Evolutionary conservation across 129 eudicot genomes (phyloP), one percentile per base, ranked within the genome.

Genomic region (Dittrichia graveolens): DNA sequence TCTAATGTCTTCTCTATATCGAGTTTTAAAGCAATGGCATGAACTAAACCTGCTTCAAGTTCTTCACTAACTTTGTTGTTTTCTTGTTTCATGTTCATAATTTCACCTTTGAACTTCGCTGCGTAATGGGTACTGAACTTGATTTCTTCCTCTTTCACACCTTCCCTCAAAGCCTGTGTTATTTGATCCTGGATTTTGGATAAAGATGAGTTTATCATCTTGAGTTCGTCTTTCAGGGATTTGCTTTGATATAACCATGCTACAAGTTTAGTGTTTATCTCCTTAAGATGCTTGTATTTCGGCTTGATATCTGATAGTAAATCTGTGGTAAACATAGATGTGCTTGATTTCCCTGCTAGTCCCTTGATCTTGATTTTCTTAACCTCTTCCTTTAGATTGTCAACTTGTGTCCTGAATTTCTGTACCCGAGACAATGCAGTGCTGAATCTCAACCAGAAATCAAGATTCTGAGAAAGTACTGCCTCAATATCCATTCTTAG

Each of bases 31-130:
- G 57, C 45, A 18, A 72, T 78, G 44, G 77, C 83, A 55, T 86
- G 86, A 75, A 86, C 85, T 15, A 88, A 69, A 39, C 94, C 90
- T 13, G 96, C 89, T 77, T 84, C 75, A 59, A 95, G 80, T 69
- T 90, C 97, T 34, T 90, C 88, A 5, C 67, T 89, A 18, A 95
- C 94, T 79, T 88, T 85, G 70, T 88, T 83, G 82, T 95, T 86
- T 70, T 95, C 97, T 81, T 90, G 99, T 73, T 90, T 87, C 91
- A 90, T 90, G 81, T 91, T 91, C 65, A 79, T 47, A 57, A 90
- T 73, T 70, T 95, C 97, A 18, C 97, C 94, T 75, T 86, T 95
- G 75, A 95, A 84, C 70, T 86, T 88, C 67, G 97, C 97, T 62
- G 99, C 99, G 43, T 86, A 83, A 69, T 83, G 89, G 48, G 88